phyloP scores from a whole-genome alignment of 148 eudicot species.

The Amaranthus cruentus region DNA sequence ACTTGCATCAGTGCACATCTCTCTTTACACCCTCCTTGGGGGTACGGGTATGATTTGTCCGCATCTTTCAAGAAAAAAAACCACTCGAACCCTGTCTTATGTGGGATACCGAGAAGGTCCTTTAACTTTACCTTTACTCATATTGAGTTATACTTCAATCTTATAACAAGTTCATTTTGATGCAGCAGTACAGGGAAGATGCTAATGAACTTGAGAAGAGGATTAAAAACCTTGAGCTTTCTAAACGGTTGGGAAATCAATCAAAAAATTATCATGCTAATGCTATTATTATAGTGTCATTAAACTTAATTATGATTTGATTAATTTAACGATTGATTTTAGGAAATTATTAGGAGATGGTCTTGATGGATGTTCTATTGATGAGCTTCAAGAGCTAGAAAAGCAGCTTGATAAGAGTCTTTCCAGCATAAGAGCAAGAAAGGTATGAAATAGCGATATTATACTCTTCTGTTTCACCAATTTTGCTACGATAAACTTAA shows the following conservation, averaged over 20 bases:
- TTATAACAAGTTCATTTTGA: background rate
- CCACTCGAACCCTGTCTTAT: too few species aligned
- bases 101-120: too few species aligned
- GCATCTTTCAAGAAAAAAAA: too few species aligned
- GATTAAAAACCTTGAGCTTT: constrained; percentile 40
- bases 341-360: constrained; percentile 64
- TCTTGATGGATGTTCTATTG: constrained; percentile 46
- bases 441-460: constrained; percentile 31
- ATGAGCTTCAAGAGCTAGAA: constrained; percentile 60
- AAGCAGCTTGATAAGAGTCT: constrained; percentile 53
- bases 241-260: constrained; percentile 36
- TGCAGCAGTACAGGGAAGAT: constrained; percentile 39
- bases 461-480: background rate
- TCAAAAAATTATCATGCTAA: background rate
- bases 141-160: too few species aligned
- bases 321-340: background rate
- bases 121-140: too few species aligned
- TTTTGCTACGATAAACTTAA: too few species aligned
- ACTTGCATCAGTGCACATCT: too few species aligned
- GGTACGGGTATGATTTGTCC: too few species aligned
- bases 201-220: constrained; percentile 36
- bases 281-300: background rate
- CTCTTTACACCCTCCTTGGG: too few species aligned
- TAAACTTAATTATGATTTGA: background rate
- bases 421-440: constrained; percentile 46